Evolutionary conservation across 768 basidiomycete genomes (phyloP).

Genomic region (Serendipita vermifera): DNA sequence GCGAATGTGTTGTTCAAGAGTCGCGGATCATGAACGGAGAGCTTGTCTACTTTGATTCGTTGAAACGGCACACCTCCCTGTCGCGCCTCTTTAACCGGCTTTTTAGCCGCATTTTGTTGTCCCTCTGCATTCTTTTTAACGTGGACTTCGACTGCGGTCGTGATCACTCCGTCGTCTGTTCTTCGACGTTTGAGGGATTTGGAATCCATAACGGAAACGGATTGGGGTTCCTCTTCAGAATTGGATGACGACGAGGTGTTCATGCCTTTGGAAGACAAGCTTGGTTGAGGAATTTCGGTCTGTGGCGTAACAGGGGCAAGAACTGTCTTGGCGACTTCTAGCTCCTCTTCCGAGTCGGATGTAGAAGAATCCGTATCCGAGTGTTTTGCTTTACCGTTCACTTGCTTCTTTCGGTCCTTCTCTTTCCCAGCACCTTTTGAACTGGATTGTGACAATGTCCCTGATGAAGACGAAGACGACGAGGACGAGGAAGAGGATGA

Average conservation of each 20-base stretch:
- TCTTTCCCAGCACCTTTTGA: slow-evolving; percentile 16
- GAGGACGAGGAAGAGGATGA: slow-evolving; percentile 13
- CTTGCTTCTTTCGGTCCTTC: slow-evolving; percentile 21
- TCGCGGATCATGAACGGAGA: slow-evolving; percentile 34
- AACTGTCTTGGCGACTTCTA: not conserved
- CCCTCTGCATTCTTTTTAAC: slow-evolving; percentile 17
- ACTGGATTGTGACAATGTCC: slow-evolving; percentile 19
- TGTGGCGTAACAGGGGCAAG: not conserved
- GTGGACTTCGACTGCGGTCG: not conserved
- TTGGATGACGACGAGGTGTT: slow-evolving; percentile 15
- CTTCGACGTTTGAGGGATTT: not conserved
- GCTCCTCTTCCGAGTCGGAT: not conserved
- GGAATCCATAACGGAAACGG: slow-evolving; percentile 15
- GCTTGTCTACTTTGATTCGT: slow-evolving; percentile 55
- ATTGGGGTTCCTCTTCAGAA: slow-evolving; percentile 21
- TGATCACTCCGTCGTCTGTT: not conserved
- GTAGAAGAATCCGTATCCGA: not conserved
- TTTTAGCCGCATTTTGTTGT: slow-evolving; percentile 10
- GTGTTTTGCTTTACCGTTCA: slow-evolving; percentile 13
- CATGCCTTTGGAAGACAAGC: not conserved
- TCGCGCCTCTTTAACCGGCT: slow-evolving; percentile 28
- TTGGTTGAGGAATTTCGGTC: not conserved
- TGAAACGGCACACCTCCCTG: slow-evolving; percentile 48
- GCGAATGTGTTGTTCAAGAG: slow-evolving; percentile 67
- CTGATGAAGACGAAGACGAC: not conserved